Base-by-base conservation (phyloP, 352 stramenopile genomes). In the Globisporangium paroecandrum region DNA sequence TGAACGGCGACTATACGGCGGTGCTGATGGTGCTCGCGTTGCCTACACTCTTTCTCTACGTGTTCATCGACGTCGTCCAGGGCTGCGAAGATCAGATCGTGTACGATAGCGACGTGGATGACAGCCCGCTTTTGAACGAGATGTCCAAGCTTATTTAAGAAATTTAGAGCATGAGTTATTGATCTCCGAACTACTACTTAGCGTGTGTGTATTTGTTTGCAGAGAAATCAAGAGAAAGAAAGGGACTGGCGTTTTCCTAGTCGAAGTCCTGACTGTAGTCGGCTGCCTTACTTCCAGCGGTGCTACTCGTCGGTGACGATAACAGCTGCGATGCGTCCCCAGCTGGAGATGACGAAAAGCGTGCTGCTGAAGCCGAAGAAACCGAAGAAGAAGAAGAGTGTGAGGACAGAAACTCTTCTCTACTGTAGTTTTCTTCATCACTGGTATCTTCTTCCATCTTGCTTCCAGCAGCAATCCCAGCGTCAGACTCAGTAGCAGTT, bases 191-290 rank as follows among this genome's bases (percentile, higher is more conserved):
- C 46, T 49, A 62, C 12, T 32, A 15, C 27, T 36, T 56, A 3
- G 24, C 3, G 29, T 18, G 25, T 34, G 27, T 59, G 13, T 18
- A 18, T 7, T 12, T 41, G 15, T 5, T 5, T 27, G 18, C 3
- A 29, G 22, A 36, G 12, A 46, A 10, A n/a, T 12, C 25, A 58
- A 24, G 55, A 58, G 22, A 24, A 2, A 4, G 7, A 38, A 8
- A 4, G 7, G 3, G 22, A 18, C 4, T 1, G 18, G 15, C 29
- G 20, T 60, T n/a, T 62, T 51, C 61, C 32, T 82, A 68, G 18
- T 83, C 82, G 62, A 91, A 91, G 54, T 90, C 81, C 51, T 84
- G 78, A 54, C 83, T 89, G 64, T 90, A 89, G 32, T 82, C 74
- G 32, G 73, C 57, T 29, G 47, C 70, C 6, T 4, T 41, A 27